Evolutionary conservation across 169 alveolate species (phyloP), one percentile per base, ranked within the genome.

Genomic region (Eimeria praecox): DNA sequence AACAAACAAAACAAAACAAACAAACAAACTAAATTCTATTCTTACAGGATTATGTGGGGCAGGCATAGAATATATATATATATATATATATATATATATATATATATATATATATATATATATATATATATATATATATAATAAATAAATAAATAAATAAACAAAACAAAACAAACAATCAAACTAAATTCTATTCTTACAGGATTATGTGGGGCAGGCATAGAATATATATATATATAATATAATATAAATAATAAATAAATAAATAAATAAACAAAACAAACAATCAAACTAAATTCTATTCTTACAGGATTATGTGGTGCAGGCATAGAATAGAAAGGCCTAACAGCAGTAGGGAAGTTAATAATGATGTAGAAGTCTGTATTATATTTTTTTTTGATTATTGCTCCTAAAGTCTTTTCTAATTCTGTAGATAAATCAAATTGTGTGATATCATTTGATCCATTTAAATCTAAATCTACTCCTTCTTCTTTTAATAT

Each of bases 241-340:
- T n/a, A n/a, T n/a, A n/a, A n/a, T n/a, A n/a, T n/a, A n/a, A n/a
- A n/a, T n/a, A n/a, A n/a, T n/a, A n/a, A 24, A 46, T 80, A 30
- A 33, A 24, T 27, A 80, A 33, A 24, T 30, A 80, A 33, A 24
- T 80, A 54, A 35, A 27, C 35, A 69, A 27, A 80, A 33, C 62
- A 24, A 54, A 35, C 80, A 22, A 69, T 14, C 80, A 22, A 69
- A 35, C 80, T 69, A n/a, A 35, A 9, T 69, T 9, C 42, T 22
- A 35, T 10, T 6, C 97, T 98, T 64, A 97, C 97, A 22, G 98
- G 98, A 95, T 99, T 99, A 42, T 93, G 96, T 42, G 98, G 98
- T 95, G 98, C 97, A 35, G 99, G 99, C 99, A 99, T 99, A 54
- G 99, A 98, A 97, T 99, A 99, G 98, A 99, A 99, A 38, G 99